These are phyloP conservation scores for Apodospora peruviana DNA, from an alignment of 495 filamentous ascomycete genomes.

Conservation along the genomic window DNA sequence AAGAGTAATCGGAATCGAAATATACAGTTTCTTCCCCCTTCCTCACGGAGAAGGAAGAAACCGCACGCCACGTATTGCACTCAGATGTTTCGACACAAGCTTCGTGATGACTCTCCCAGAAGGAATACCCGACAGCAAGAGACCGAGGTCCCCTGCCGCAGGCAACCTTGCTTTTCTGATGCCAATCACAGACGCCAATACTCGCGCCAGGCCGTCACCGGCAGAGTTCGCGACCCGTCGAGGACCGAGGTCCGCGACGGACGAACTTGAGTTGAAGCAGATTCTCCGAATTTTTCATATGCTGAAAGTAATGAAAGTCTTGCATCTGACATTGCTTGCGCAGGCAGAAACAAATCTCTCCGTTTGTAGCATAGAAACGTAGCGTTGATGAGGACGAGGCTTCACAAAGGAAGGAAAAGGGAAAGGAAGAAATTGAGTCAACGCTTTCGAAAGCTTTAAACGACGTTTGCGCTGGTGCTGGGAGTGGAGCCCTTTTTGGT, in stretches of 20 bases:
- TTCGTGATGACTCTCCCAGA: constrained; percentile 18
- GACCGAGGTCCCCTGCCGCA: not conserved
- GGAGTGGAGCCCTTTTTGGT: not conserved
- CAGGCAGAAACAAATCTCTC: constrained; percentile 36
- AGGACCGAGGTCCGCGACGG: not conserved
- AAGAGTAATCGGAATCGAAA: constrained; percentile 20
- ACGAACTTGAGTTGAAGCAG: constrained; percentile 24
- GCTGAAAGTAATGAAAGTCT: constrained; percentile 40
- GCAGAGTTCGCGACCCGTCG: too few relatives aligned
- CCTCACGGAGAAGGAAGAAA: not conserved
- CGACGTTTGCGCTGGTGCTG: not conserved
- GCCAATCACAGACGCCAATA: constrained; percentile 15
- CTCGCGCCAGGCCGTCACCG: constrained; percentile 14
- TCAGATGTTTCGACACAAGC: constrained; percentile 14
- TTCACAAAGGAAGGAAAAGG: constrained; percentile 1
- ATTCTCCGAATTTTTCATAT: constrained; percentile 99
- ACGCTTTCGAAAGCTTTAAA: not conserved
- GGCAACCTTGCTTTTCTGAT: constrained; percentile 21
- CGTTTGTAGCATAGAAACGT: constrained; percentile 99
- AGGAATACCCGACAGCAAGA: constrained; percentile 3
- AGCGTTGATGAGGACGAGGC: not conserved
- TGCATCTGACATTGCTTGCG: constrained; percentile 18
- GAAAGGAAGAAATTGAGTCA: too few relatives aligned
- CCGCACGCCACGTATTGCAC: constrained; percentile 18
- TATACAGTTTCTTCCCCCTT: constrained; percentile 2